phyloP scores from a whole-genome alignment of 148 eudicot species.

The Chenopodium formosanum region DNA sequence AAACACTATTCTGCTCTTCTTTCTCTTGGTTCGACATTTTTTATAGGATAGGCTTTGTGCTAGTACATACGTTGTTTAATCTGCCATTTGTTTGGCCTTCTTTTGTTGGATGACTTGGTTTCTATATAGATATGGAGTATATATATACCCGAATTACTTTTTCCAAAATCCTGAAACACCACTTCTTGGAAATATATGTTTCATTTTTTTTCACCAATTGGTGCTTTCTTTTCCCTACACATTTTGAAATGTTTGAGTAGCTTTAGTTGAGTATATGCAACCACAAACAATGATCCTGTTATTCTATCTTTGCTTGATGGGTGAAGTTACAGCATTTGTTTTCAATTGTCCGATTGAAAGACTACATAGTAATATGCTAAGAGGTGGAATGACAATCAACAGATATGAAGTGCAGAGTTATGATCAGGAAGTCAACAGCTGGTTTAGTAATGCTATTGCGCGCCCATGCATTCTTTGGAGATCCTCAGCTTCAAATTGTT shows the following conservation, averaged over 20 bases:
- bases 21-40: not conserved
- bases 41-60: not conserved
- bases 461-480: constrained; percentile 83
- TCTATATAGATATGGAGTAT: not conserved
- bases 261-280: not conserved
- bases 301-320: not conserved
- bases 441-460: constrained; percentile 85
- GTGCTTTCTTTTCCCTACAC: not conserved
- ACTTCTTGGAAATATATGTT: not conserved
- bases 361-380: not conserved
- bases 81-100: not conserved
- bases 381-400: constrained; percentile 16
- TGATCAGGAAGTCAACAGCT: constrained; percentile 52
- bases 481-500: constrained; percentile 40
- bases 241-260: not conserved
- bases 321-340: not conserved
- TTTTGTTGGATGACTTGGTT: not conserved
- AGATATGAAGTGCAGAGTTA: constrained; percentile 74
- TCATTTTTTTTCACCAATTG: not conserved
- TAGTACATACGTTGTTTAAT: not conserved
- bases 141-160: too few species aligned
- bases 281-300: not conserved
- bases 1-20: not conserved
- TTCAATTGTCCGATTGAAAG: not conserved
- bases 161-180: too few species aligned